Percentiles rank a stretch among this genome's conserved stretches.
These are phyloP conservation scores for Penicillium psychrosexuale DNA, from an alignment of 2,329 filamentous ascomycete genomes.

Conservation along the genomic window DNA sequence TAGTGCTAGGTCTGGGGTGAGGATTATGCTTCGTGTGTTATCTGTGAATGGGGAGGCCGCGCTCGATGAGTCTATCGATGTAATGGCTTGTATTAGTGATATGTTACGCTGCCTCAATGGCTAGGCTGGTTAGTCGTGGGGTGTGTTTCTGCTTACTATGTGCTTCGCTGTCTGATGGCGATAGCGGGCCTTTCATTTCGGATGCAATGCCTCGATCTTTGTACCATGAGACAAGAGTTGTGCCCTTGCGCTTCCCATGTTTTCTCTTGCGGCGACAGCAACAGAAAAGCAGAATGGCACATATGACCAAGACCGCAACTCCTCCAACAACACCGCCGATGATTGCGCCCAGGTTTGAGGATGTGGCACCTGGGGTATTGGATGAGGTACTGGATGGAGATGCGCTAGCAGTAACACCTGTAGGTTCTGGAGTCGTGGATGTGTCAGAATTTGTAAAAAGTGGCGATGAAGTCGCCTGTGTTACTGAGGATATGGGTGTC, in stretches of 20 bases:
- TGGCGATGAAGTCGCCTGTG: background rate
- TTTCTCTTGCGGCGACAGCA: constrained; percentile 19
- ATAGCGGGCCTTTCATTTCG: background rate
- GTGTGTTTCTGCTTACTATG: background rate
- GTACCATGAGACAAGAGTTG: constrained; percentile 3
- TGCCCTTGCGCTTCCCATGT: background rate
- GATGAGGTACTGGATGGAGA: background rate
- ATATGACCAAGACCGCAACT: constrained; percentile 10
- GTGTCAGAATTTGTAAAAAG: background rate
- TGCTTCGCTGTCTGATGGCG: constrained; percentile 1
- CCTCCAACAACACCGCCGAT: constrained; percentile 26
- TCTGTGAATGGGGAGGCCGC: background rate
- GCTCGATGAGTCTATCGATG: background rate
- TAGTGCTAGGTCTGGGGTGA: background rate
- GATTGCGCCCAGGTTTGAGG: constrained; percentile 13
- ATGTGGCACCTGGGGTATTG: background rate
- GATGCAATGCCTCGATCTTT: background rate
- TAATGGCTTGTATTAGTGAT: background rate
- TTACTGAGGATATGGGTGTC: background rate
- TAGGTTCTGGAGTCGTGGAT: background rate
- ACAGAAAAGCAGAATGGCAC: constrained; percentile 12
- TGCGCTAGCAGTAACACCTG: background rate
- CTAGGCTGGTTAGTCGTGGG: background rate
- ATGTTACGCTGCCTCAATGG: background rate
- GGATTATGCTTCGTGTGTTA: background rate